phyloP scores from a whole-genome alignment of 345 rosid genomes.

The Bretschneidera sinensis region DNA sequence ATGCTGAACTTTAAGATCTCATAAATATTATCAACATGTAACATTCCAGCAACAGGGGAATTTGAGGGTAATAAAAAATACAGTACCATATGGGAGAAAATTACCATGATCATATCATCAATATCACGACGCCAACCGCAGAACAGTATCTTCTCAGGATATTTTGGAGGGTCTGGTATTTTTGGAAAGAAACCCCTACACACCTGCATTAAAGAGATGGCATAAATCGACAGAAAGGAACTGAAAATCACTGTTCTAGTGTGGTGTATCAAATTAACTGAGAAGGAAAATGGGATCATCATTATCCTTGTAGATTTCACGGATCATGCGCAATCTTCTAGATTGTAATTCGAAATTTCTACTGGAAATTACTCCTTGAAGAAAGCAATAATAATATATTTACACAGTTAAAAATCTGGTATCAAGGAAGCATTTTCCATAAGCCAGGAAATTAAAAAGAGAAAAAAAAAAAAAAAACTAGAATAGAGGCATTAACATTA shows the following conservation, averaged over 20 bases:
- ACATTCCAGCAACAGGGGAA: not conserved
- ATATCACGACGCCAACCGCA: conserved; percentile 98
- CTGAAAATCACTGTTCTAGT: not conserved
- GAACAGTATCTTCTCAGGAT: conserved; percentile 83
- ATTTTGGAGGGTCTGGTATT: conserved; percentile 70
- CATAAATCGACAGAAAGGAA: conserved; percentile 13
- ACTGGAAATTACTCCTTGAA: too few relatives aligned
- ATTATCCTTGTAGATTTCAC: not conserved
- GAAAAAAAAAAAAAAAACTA: too few relatives aligned
- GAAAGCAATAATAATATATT: too few relatives aligned
- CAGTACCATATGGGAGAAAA: not conserved
- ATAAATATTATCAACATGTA: not conserved
- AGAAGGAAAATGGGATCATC: not conserved
- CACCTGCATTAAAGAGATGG: conserved; percentile 38
- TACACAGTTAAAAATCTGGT: too few relatives aligned
- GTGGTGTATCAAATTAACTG: not conserved
- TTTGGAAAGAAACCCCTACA: conserved; percentile 48
- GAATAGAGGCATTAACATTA: too few relatives aligned
- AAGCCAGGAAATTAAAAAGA: too few relatives aligned
- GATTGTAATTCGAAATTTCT: too few relatives aligned
- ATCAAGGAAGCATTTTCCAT: too few relatives aligned
- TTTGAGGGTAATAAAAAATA: conserved; percentile 9
- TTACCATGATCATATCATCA: conserved; percentile 93
- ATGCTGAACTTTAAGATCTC: not conserved
- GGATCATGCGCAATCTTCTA: too few relatives aligned